Evolutionary conservation across 116 monocot genomes (phyloP).

Genomic region (Iris pallida): DNA sequence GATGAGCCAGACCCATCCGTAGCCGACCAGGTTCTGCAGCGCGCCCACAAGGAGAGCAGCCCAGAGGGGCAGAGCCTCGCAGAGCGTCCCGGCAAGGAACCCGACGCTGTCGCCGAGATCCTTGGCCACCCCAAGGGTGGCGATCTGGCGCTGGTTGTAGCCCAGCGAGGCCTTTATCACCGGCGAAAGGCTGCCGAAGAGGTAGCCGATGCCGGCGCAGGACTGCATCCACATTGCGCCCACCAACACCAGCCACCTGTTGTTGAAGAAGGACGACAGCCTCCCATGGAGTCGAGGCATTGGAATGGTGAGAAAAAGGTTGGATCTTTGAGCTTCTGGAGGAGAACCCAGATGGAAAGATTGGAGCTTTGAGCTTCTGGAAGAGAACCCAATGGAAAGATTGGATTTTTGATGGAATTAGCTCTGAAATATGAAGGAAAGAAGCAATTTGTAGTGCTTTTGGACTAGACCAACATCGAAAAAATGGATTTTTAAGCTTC

Average conservation of each 20-base stretch:
- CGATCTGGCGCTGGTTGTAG: slow-evolving; percentile 76
- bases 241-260: slow-evolving; percentile 83
- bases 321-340: neutral
- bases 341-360: slow-evolving; percentile 6
- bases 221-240: slow-evolving; percentile 80
- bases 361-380: neutral
- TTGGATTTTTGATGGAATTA: neutral
- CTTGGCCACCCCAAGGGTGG: slow-evolving; percentile 68
- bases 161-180: slow-evolving; percentile 54
- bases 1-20: slow-evolving; percentile 73
- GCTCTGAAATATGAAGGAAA: too few relatives aligned
- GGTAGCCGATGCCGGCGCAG: slow-evolving; percentile 60
- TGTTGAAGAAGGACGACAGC: slow-evolving; percentile 41
- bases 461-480: too few relatives aligned
- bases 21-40: slow-evolving; percentile 66
- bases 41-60: slow-evolving; percentile 59
- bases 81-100: slow-evolving; percentile 62
- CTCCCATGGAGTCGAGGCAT: slow-evolving; percentile 1
- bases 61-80: slow-evolving; percentile 69
- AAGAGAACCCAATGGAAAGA: slow-evolving; percentile 2
- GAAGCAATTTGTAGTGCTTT: too few relatives aligned
- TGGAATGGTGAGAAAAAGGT: neutral
- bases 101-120: slow-evolving; percentile 78
- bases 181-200: slow-evolving; percentile 79
- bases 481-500: too few relatives aligned